Conservation (phyloP, 2,329 filamentous ascomycete genomes). For the Phaeosphaeriaceae sp. region DNA sequence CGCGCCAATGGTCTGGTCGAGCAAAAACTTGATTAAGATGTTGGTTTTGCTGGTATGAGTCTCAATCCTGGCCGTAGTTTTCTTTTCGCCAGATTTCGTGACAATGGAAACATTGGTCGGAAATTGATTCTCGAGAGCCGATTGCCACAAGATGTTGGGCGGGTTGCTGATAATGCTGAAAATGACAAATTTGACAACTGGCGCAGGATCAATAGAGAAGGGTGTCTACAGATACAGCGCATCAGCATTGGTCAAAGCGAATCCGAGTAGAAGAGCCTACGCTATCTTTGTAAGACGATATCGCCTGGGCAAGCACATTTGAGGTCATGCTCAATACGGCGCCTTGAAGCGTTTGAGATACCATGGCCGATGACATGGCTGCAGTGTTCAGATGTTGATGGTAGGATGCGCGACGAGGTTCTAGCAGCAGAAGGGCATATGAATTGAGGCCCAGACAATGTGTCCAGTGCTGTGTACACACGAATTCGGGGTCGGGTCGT, state of each 20-base stretch:
- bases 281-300: conserved; percentile 68
- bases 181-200: conserved; percentile 78
- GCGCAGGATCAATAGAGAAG: conserved; percentile 69
- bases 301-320: conserved; percentile 76
- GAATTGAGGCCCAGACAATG: not conserved
- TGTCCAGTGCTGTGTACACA: conserved; percentile 5
- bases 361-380: conserved; percentile 39
- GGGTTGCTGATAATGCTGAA: conserved; percentile 78
- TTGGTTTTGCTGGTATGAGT: conserved; percentile 64
- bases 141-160: conserved; percentile 88
- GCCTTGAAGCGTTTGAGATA: conserved; percentile 64
- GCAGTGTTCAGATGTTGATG: not conserved
- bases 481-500: not conserved
- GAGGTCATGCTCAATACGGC: conserved; percentile 71
- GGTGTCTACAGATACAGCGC: conserved; percentile 55
- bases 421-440: not conserved
- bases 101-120: conserved; percentile 63
- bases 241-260: conserved; percentile 1
- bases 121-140: conserved; percentile 76
- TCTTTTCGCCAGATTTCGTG: conserved; percentile 34
- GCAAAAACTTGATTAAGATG: conserved; percentile 70
- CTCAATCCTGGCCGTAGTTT: conserved; percentile 32
- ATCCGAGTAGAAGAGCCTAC: conserved; percentile 51
- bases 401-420: not conserved
- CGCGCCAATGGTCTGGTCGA: conserved; percentile 75